These are phyloP conservation scores for Nematodospora anomalae DNA, from an alignment of 1,139 yeast species.

Conservation along the genomic window DNA sequence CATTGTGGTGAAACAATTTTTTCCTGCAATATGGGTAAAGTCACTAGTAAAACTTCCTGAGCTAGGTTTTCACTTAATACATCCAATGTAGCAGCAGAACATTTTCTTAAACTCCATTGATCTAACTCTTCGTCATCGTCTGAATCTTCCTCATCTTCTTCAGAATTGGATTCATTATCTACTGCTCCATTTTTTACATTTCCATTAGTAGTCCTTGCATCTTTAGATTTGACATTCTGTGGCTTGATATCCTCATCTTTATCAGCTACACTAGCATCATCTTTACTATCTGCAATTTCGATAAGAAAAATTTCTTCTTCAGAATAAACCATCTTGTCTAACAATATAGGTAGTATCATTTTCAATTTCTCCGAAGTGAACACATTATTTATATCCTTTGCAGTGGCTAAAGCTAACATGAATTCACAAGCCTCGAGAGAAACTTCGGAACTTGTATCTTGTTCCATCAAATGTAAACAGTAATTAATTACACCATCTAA, in stretches of 20 bases:
- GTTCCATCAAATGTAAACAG: slow-evolving; percentile 74
- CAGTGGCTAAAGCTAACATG: slow-evolving; percentile 70
- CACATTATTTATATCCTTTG: slow-evolving; percentile 46
- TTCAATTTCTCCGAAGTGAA: slow-evolving; percentile 56
- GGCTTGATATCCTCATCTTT: slow-evolving; percentile 88
- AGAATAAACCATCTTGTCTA: slow-evolving; percentile 84
- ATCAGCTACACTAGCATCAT: slow-evolving; percentile 69
- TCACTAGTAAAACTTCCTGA: slow-evolving; percentile 59
- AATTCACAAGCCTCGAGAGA: slow-evolving; percentile 94
- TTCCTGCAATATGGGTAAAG: slow-evolving; percentile 75
- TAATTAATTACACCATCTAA: slow-evolving; percentile 82
- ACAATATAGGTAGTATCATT: slow-evolving; percentile 68
- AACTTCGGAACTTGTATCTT: slow-evolving; percentile 53
- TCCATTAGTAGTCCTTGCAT: slow-evolving; percentile 40
- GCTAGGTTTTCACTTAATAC: slow-evolving; percentile 71
- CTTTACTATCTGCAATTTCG: slow-evolving; percentile 69
- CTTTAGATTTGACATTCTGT: slow-evolving; percentile 65
- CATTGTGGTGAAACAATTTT: slow-evolving; percentile 70
- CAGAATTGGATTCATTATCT: slow-evolving; percentile 35
- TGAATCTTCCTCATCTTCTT: slow-evolving; percentile 60
- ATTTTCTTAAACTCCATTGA: slow-evolving; percentile 90
- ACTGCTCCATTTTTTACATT: slow-evolving; percentile 12
- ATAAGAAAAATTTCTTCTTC: slow-evolving; percentile 75
- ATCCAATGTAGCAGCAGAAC: slow-evolving; percentile 92
- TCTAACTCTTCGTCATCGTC: slow-evolving; percentile 62